Evolutionary conservation across 345 rosid genomes (phyloP).

Genomic region (Geranium brycei): DNA sequence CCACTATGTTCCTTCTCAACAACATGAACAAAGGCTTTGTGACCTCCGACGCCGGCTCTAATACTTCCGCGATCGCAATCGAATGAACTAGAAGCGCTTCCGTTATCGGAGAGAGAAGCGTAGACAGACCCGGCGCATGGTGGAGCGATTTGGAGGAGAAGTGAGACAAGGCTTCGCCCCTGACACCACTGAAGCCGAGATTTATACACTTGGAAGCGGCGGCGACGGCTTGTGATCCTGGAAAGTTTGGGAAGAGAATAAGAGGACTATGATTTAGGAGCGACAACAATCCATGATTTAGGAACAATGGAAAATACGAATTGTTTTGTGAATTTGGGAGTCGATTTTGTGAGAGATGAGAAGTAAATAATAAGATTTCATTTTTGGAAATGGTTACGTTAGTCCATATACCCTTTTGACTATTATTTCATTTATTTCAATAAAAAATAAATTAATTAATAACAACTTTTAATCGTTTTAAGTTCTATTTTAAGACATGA

Average conservation of each 20-base stretch:
- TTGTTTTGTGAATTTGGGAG: too few relatives aligned
- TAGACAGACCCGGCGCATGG: constrained; percentile 16
- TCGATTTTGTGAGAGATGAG: too few relatives aligned
- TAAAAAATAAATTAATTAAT: too few relatives aligned
- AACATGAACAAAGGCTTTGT: constrained; percentile 92
- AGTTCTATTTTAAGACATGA: too few relatives aligned
- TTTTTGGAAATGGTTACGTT: too few relatives aligned
- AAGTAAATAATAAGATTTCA: too few relatives aligned
- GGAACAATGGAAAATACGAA: too few relatives aligned
- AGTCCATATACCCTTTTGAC: too few relatives aligned
- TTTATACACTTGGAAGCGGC: constrained; percentile 29
- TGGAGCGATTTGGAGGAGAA: constrained; percentile 12
- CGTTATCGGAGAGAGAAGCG: constrained; percentile 40
- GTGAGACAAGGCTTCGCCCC: constrained; percentile 40
- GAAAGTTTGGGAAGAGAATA: constrained; percentile 39
- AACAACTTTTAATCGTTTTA: too few relatives aligned
- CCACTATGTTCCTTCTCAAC: constrained; percentile 56
- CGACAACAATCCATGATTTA: too few relatives aligned
- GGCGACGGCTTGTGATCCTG: constrained; percentile 16
- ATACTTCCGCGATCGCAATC: constrained; percentile 83
- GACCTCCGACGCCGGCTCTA: constrained; percentile 98
- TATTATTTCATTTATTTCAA: too few relatives aligned
- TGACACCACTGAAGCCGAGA: constrained; percentile 73
- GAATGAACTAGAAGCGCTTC: constrained; percentile 53
- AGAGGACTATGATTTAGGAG: constrained; percentile 1